phyloP scores from a whole-genome alignment of 2,329 filamentous ascomycete species.

The Clonostachys solani region DNA sequence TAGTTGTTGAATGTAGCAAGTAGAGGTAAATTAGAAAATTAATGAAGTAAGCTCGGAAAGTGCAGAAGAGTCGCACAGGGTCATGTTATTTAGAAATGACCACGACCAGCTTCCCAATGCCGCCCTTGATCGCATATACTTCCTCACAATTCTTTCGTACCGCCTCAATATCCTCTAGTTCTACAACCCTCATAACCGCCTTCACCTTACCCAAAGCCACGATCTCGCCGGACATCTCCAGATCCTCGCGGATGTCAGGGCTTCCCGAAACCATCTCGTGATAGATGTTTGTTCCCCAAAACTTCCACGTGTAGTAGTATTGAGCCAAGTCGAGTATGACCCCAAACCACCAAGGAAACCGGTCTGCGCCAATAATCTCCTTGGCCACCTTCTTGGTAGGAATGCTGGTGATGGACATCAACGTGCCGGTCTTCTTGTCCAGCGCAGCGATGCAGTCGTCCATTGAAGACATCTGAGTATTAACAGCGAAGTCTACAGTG shows the following conservation, averaged over 20 bases:
- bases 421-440: conserved; percentile 27
- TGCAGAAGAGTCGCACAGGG: no score
- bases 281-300: conserved; percentile 37
- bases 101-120: conserved; percentile 36
- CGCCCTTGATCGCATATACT: conserved; percentile 33
- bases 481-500: conserved; percentile 44
- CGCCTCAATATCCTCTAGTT: conserved; percentile 35
- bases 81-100: conserved; percentile 16
- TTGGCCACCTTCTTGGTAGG: conserved; percentile 22
- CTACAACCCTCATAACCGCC: conserved; percentile 31
- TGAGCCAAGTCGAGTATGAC: conserved; percentile 27
- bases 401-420: conserved; percentile 33
- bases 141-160: conserved; percentile 33
- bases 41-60: no score
- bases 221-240: conserved; percentile 33
- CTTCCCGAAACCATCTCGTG: conserved; percentile 41
- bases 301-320: conserved; percentile 32
- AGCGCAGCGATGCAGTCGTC: conserved; percentile 29
- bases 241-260: conserved; percentile 28
- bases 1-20: no score
- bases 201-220: conserved; percentile 36
- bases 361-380: conserved; percentile 20
- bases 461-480: conserved; percentile 37
- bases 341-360: conserved; percentile 29
- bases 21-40: no score